Conservation (phyloP, 495 filamentous ascomycete species). For the Aspergillus biplanus region DNA sequence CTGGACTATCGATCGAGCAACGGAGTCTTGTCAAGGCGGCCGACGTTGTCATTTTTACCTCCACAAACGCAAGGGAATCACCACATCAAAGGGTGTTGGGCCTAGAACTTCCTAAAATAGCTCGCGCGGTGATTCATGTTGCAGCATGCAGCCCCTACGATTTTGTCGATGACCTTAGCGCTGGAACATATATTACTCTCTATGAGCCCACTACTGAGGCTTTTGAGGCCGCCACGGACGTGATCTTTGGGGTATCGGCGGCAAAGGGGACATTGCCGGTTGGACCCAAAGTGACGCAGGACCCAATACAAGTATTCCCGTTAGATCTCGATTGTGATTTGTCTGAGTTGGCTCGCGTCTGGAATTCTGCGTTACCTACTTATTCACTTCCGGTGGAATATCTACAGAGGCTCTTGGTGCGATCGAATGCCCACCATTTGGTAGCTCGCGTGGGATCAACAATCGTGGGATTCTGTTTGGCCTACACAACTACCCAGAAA, state of each 20-base stretch:
- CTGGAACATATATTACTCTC: conserved; percentile 50
- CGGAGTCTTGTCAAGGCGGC: conserved; percentile 38
- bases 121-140: conserved; percentile 40
- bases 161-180: conserved; percentile 43
- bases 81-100: conserved; percentile 44
- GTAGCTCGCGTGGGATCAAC: conserved; percentile 34
- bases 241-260: conserved; percentile 43
- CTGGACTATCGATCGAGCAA: conserved; percentile 34
- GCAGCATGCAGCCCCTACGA: conserved; percentile 55
- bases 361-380: conserved; percentile 47
- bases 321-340: conserved; percentile 37
- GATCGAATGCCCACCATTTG: conserved; percentile 37
- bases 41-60: conserved; percentile 46
- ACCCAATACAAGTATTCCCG: conserved; percentile 23
- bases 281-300: conserved; percentile 20
- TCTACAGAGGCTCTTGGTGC: conserved; percentile 34
- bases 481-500: conserved; percentile 35
- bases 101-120: conserved; percentile 35
- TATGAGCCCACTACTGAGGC: conserved; percentile 55
- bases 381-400: conserved; percentile 38
- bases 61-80: conserved; percentile 48
- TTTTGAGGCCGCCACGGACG: conserved; percentile 42
- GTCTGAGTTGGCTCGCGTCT: conserved; percentile 34
- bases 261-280: conserved; percentile 46
- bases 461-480: conserved; percentile 50